Evolutionary conservation across 257 asterid genomes (phyloP), one percentile per base, ranked within the genome.

Genomic region (Capsicum baccatum): DNA sequence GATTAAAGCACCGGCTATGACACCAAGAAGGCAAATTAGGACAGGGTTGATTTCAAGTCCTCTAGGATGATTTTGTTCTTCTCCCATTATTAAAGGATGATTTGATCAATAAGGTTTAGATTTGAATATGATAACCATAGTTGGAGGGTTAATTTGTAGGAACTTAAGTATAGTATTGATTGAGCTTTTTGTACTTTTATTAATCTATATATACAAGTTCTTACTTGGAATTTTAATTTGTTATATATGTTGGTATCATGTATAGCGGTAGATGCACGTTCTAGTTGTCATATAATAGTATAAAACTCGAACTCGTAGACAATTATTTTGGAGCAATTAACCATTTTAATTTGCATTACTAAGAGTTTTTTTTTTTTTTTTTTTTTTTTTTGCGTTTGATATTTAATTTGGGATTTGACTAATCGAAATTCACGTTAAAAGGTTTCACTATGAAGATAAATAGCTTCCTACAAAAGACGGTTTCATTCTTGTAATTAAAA

Each of bases 1-100:
- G 5, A 93, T 42, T 19, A 90, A 33, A 10, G 87, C 89, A 1
- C 97, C 97, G 0, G 90, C 96, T 59, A 90, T 55, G 58, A 93
- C 84, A 12, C 97, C 97, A 0, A 92, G 60, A 71, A 93, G n/a
- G 26, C 94, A 95, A 6, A 93, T 85, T 21, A 89, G 0, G 9
- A 91, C 6, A 0, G 95, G 93, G 88, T 83, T 89, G 85, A 90
- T 82, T 47, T 84, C 70, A 5, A 83, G 82, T 21, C 67, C 35
- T 47, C n/a, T 84, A 62, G 74, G 89, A 12, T 88, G 78, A 79
- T 84, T 50, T 12, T 52, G 80, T 19, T 64, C 63, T 47, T 79
- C 81, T 57, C 52, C 90, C 89, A 89, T 88, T 42, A 33, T 26
- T 83, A 58, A 56, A 66, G 60, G 7, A 60, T 14, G 83, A 33